These are phyloP conservation scores for Thelephora ganbajun DNA, from an alignment of 768 basidiomycete species.

Conservation along the genomic window DNA sequence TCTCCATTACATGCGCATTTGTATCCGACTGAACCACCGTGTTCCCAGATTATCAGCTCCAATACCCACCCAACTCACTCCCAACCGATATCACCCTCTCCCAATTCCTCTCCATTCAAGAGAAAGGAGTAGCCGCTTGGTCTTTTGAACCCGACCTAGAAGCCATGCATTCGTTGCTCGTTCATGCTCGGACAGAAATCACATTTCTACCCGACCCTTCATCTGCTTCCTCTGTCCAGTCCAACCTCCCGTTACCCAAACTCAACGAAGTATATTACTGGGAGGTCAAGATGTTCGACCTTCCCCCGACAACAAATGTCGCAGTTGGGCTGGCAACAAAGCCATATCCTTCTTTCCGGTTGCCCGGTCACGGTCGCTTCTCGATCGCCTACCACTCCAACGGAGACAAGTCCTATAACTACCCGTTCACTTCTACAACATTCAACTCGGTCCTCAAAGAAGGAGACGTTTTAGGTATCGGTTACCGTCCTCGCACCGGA, in stretches of 20 bases:
- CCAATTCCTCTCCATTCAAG: constrained; percentile 97
- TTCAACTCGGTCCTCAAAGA: constrained; percentile 81
- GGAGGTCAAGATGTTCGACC: constrained; percentile 99
- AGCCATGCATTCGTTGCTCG: constrained; percentile 80
- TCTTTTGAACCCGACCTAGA: constrained; percentile 98
- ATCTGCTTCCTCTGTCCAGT: constrained; percentile 89
- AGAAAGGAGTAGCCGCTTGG: constrained; percentile 99
- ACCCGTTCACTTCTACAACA: constrained; percentile 77
- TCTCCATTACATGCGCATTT: neutral
- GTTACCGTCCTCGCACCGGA: constrained; percentile 90
- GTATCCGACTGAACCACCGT: neutral
- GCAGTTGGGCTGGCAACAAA: constrained; percentile 92
- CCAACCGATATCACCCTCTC: constrained; percentile 97
- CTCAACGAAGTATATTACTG: constrained; percentile 99
- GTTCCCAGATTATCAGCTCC: constrained; percentile 64
- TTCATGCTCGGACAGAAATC: constrained; percentile 92
- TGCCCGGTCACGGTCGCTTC: constrained; percentile 75
- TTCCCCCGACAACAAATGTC: constrained; percentile 76
- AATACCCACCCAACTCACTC: constrained; percentile 91
- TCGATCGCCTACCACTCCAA: constrained; percentile 94
- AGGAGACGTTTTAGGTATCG: constrained; percentile 91
- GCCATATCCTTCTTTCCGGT: constrained; percentile 88
- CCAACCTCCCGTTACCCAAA: constrained; percentile 92
- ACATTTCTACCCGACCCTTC: constrained; percentile 96
- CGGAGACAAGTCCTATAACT: constrained; percentile 96